Evolutionary conservation across 1,284 basidiomycete species (phyloP).

Genomic region (Malassezia nana): DNA sequence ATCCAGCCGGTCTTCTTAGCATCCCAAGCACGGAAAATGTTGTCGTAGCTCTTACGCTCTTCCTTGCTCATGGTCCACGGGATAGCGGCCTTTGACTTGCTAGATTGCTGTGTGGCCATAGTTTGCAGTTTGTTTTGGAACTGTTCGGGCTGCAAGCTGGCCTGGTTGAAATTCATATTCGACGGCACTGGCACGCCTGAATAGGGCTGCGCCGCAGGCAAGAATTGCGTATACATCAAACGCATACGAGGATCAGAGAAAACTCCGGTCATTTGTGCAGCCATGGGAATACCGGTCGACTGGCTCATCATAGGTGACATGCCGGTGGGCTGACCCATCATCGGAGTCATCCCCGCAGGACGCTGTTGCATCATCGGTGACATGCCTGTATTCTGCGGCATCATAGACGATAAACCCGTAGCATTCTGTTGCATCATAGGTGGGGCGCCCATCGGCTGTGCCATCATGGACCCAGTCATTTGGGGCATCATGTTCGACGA

Average conservation of each 20-base stretch:
- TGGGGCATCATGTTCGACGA: slow-evolving; percentile 3
- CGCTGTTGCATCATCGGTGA: slow-evolving; percentile 9
- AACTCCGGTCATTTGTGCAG: slow-evolving; percentile 47
- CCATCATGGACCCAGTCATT: slow-evolving; percentile 5
- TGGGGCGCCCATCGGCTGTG: slow-evolving; percentile 19
- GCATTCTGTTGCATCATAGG: slow-evolving; percentile 10
- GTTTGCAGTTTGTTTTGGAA: slow-evolving; percentile 43
- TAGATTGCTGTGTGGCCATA: slow-evolving; percentile 57
- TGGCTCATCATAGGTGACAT: slow-evolving; percentile 27
- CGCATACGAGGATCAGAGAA: slow-evolving; percentile 43
- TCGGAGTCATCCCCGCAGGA: slow-evolving; percentile 1
- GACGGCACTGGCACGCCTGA: slow-evolving; percentile 37
- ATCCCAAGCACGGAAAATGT: slow-evolving; percentile 96
- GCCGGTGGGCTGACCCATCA: slow-evolving; percentile 34
- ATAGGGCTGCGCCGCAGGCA: slow-evolving; percentile 44
- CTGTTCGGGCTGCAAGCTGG: slow-evolving; percentile 42
- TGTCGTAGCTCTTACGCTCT: slow-evolving; percentile 93
- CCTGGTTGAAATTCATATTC: slow-evolving; percentile 46
- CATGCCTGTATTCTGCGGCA: slow-evolving; percentile 28
- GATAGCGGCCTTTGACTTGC: slow-evolving; percentile 57
- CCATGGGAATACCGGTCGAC: slow-evolving; percentile 28
- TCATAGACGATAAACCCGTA: slow-evolving; percentile 9
- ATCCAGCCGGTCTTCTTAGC: slow-evolving; percentile 73
- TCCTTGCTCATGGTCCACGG: slow-evolving; percentile 79
- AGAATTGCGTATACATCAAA: slow-evolving; percentile 46